Conservation (phyloP, 2,329 filamentous ascomycete species). For the Byssoonygena ceratinophila region DNA sequence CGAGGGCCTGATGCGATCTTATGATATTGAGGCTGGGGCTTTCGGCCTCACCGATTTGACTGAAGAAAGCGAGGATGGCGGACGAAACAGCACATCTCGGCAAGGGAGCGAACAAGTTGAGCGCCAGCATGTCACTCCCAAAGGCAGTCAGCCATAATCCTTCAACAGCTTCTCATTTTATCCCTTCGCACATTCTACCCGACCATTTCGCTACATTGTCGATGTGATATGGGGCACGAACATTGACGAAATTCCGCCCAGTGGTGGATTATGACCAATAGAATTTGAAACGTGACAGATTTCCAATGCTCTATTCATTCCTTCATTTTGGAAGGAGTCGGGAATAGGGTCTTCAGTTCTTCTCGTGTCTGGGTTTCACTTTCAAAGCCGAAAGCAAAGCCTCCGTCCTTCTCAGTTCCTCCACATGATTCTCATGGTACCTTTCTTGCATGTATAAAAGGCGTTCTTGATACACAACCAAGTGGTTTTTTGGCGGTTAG, state of each 20-base stretch:
- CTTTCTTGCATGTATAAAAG: constrained; percentile 8
- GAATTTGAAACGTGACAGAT: background rate
- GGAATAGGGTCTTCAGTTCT: background rate
- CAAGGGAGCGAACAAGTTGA: constrained; percentile 8
- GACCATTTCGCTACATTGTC: background rate
- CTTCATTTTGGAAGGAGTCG: background rate
- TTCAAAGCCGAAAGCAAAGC: no score
- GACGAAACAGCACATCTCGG: constrained; percentile 2
- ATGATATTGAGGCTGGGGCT: constrained; percentile 70
- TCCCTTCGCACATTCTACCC: background rate
- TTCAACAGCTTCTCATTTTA: background rate
- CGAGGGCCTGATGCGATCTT: constrained; percentile 74
- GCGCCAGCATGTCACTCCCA: constrained; percentile 9
- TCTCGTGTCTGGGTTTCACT: background rate
- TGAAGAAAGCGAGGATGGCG: constrained; percentile 47
- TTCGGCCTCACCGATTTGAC: constrained; percentile 71
- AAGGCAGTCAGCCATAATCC: constrained; percentile 7
- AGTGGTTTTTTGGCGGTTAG: background rate
- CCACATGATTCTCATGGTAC: background rate
- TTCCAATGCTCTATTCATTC: constrained; percentile 5
- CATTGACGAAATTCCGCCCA: background rate
- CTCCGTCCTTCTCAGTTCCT: background rate
- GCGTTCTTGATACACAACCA: constrained; percentile 1
- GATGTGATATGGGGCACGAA: constrained; percentile 13
- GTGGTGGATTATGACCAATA: background rate